Conservation (phyloP, 2,329 filamentous ascomycete genomes). For the Fusarium zealandicum region DNA sequence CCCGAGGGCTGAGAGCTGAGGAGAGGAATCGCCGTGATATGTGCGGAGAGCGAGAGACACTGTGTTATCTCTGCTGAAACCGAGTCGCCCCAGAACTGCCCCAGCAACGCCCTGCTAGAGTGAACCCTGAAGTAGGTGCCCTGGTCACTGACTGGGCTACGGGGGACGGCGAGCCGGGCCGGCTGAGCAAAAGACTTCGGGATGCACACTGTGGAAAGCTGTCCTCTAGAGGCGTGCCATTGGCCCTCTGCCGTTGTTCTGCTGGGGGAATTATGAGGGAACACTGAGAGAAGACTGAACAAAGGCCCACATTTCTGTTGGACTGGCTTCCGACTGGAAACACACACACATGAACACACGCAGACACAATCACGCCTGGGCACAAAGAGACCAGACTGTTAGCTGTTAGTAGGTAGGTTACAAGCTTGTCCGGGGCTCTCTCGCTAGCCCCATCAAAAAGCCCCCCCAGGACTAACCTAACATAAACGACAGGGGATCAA, state of each 20-base stretch:
- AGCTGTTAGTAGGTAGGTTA: too few species aligned
- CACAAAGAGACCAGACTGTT: background rate
- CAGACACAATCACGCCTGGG: background rate
- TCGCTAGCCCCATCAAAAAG: constrained; percentile 7
- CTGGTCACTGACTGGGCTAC: background rate
- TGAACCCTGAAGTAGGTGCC: constrained; percentile 3
- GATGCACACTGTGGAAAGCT: background rate
- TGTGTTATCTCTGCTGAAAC: constrained; percentile 11
- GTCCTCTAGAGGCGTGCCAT: background rate
- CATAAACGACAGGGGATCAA: constrained; percentile 45
- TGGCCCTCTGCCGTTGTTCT: background rate
- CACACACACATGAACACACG: background rate
- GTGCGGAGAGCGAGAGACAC: constrained; percentile 10
- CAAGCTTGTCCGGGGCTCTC: constrained; percentile 9
- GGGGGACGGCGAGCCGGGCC: constrained; percentile 1
- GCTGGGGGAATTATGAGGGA: background rate
- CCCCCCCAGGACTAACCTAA: background rate
- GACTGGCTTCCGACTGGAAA: background rate
- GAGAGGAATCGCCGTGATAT: too few species aligned
- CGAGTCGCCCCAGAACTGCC: constrained; percentile 12
- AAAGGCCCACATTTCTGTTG: constrained; percentile 16
- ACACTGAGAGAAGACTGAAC: constrained; percentile 12
- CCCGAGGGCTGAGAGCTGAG: background rate
- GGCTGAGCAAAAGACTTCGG: background rate
- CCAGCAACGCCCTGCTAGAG: constrained; percentile 20